phyloP scores from a whole-genome alignment of 495 filamentous ascomycete genomes.

The Acidomyces sp. region DNA sequence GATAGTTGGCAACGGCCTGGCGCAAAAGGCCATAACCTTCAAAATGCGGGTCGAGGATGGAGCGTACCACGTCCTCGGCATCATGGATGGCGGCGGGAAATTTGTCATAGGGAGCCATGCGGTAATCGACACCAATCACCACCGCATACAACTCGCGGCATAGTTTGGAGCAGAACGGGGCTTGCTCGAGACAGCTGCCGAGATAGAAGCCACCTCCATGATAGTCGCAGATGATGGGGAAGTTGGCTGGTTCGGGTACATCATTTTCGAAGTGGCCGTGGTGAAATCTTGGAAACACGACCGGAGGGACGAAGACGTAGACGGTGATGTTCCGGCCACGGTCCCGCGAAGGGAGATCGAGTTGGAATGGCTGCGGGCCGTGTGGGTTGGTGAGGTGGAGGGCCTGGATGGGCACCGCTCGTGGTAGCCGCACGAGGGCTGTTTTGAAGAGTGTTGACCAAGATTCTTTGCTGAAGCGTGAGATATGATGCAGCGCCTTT shows the following conservation, averaged over 20 bases:
- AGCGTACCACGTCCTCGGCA: constrained; percentile 33
- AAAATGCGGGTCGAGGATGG: constrained; percentile 1
- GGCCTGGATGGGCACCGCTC: constrained; percentile 10
- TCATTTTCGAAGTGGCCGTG: background rate
- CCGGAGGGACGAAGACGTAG: constrained; percentile 14
- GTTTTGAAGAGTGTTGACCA: constrained; percentile 14
- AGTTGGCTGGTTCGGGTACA: constrained; percentile 8
- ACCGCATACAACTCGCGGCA: constrained; percentile 11
- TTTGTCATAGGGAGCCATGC: constrained; percentile 34
- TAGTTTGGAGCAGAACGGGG: constrained; percentile 14
- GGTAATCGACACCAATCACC: constrained; percentile 15
- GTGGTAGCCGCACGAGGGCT: constrained; percentile 9
- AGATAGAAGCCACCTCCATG: constrained; percentile 21
- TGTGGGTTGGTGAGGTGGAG: constrained; percentile 6
- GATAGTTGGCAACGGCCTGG: constrained; percentile 4
- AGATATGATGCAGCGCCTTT: background rate
- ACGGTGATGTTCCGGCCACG: constrained; percentile 7
- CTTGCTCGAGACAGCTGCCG: constrained; percentile 15
- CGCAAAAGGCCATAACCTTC: constrained; percentile 4
- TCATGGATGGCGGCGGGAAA: constrained; percentile 39
- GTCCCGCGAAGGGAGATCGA: constrained; percentile 12
- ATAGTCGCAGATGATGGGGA: constrained; percentile 17
- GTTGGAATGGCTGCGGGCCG: constrained; percentile 11
- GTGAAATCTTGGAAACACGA: constrained; percentile 12
- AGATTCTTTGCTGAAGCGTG: constrained; percentile 5